Conservation (phyloP, 225 moss, liverwort and hornwort genomes). For the Antitrichia curtipendula region DNA sequence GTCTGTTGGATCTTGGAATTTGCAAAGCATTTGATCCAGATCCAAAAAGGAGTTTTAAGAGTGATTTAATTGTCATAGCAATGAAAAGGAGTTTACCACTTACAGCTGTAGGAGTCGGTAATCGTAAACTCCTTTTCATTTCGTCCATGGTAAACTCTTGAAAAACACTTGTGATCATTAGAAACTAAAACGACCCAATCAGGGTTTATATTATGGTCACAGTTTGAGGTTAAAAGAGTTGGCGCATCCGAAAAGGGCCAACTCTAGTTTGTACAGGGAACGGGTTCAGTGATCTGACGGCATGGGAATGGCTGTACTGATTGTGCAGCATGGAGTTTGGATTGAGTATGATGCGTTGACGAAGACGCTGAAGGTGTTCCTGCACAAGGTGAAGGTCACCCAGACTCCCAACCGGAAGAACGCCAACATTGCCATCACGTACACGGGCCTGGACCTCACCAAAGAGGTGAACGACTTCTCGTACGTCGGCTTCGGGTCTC, state of each 20-base stretch:
- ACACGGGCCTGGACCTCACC: neutral
- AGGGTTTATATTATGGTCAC: neutral
- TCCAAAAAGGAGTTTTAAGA: neutral
- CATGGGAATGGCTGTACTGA: no score
- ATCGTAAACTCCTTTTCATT: neutral
- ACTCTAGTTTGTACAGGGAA: neutral
- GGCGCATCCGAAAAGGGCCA: no score
- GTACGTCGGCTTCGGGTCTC: neutral
- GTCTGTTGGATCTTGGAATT: neutral
- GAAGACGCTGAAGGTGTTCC: conserved; percentile 18
- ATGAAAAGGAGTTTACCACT: neutral
- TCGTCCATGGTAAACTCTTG: neutral
- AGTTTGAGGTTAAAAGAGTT: neutral
- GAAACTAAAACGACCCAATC: neutral
- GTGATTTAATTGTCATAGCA: neutral
- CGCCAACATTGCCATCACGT: conserved; percentile 13
- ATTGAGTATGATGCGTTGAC: conserved; percentile 29
- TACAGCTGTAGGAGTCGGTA: no score
- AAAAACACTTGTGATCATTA: neutral
- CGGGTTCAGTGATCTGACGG: neutral
- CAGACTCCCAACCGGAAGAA: conserved; percentile 26
- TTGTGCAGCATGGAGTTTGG: conserved; percentile 26
- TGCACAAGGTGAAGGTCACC: conserved; percentile 33
- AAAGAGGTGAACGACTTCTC: conserved; percentile 16
- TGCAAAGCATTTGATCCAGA: neutral